Conservation (phyloP, 768 basidiomycete genomes). For the Ramaria sp. region DNA sequence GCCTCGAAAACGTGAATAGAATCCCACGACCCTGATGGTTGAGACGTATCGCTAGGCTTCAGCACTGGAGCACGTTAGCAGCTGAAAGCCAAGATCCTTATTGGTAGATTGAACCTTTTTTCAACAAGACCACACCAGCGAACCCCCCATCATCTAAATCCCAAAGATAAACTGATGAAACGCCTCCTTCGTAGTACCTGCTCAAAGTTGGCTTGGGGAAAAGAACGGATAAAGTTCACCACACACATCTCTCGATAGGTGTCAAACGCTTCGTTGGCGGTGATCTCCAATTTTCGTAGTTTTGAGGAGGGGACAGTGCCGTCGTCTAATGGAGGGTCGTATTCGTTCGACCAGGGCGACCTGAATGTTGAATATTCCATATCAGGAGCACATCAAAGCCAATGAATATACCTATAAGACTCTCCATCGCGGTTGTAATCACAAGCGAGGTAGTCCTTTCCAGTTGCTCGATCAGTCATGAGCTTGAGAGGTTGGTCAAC, state of each 20-base stretch:
- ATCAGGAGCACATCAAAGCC: conserved; percentile 8
- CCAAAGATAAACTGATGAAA: conserved; percentile 96
- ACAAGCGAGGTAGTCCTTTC: conserved; percentile 85
- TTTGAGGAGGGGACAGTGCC: conserved; percentile 78
- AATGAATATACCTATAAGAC: conserved; percentile 60
- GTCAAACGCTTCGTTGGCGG: conserved; percentile 94
- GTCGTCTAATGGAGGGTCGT: conserved; percentile 82
- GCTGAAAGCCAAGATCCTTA: background rate
- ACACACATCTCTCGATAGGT: conserved; percentile 90
- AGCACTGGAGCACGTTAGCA: conserved; percentile 37
- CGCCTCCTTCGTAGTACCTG: conserved; percentile 97
- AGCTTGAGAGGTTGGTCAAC: conserved; percentile 91
- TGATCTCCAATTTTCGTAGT: conserved; percentile 82
- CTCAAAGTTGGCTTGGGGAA: background rate
- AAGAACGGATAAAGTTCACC: background rate
- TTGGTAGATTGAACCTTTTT: conserved; percentile 58
- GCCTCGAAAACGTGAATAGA: conserved; percentile 98
- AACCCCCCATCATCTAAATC: conserved; percentile 94
- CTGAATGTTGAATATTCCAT: conserved; percentile 28
- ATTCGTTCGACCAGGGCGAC: conserved; percentile 98
- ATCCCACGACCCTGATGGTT: conserved; percentile 88
- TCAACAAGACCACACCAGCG: conserved; percentile 91
- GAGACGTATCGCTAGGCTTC: conserved; percentile 40
- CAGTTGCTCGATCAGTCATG: conserved; percentile 66
- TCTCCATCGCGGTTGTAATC: conserved; percentile 92